phyloP scores from a whole-genome alignment of 2,329 filamentous ascomycete species.

The Capronia coronata region DNA sequence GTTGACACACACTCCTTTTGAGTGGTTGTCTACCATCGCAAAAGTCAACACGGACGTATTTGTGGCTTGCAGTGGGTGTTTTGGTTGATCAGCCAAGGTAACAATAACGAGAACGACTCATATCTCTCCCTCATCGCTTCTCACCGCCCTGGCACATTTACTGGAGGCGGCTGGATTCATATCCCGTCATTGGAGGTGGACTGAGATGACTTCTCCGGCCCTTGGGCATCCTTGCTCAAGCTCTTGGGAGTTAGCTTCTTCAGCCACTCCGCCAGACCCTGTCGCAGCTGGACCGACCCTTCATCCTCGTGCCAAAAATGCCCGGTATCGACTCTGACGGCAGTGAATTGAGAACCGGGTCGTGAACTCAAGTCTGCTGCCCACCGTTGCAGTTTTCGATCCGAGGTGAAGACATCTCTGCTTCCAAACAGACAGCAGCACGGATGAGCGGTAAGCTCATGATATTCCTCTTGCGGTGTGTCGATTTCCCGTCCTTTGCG shows the following conservation, averaged over 20 bases:
- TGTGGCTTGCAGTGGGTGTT: neutral
- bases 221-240: no score
- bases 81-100: neutral
- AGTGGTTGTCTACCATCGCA: no score
- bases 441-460: slow-evolving; percentile 12
- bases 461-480: slow-evolving; percentile 49
- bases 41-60: no score
- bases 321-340: slow-evolving; percentile 13
- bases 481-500: slow-evolving; percentile 41
- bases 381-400: slow-evolving; percentile 62
- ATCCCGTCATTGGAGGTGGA: no score
- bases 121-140: neutral
- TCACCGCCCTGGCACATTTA: neutral
- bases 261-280: slow-evolving; percentile 18
- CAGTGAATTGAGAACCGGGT: slow-evolving; percentile 42
- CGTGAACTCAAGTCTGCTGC: slow-evolving; percentile 45
- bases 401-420: slow-evolving; percentile 65
- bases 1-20: no score
- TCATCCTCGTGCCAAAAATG: slow-evolving; percentile 23
- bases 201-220: no score
- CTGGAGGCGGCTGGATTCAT: no score
- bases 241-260: neutral
- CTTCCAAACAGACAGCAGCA: slow-evolving; percentile 60
- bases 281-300: slow-evolving; percentile 10
- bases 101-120: neutral